Base-by-base conservation (phyloP, 345 rosid species). In the Citrus reticulata region DNA sequence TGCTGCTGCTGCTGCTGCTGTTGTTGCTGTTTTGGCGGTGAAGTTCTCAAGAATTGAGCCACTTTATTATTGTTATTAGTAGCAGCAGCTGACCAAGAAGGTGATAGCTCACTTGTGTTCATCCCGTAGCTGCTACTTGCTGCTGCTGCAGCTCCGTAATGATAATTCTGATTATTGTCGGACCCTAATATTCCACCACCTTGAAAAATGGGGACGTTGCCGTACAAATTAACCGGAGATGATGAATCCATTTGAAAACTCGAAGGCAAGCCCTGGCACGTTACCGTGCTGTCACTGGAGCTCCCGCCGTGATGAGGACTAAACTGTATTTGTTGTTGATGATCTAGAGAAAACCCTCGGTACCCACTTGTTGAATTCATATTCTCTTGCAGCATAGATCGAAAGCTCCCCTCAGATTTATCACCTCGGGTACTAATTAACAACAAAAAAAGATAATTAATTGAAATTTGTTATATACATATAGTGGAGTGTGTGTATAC, bases 341-440 rank as follows among this genome's bases (percentile, higher is more conserved):
- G 51, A 46, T 91, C 95, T 35, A 89, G 79, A 27, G 92, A 89
- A 73, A 91, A 91, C 0, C 91, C 92, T 5, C 90, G 79, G 30
- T 78, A 54, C 20, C 58, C 22, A 54, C 22, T 54, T 54, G 58
- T 93, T 68, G 88, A 80, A 64, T 82, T 90, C 83, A 89, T 82
- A 84, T 84, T 90, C 81, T 91, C 98, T 83, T 90, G 97, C 55
- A 89, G 88, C 90, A 93, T 85, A 74, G 91, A 85, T 4, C 98
- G 90, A 70, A 90, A 92, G 77, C 91, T 78, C 66, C 79, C 80
- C 79, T 90, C 97, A 30, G 85, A 83, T 87, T 96, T 96, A 46
- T 91, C 93, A 19, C 89, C 88, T 22, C 92, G 88, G 17, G 16
- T 13, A 54, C 90, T 85, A 74, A 46, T 46, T 11, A 13, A 73